phyloP scores from a whole-genome alignment of 2,329 filamentous ascomycete genomes.

The Phoma sp. region DNA sequence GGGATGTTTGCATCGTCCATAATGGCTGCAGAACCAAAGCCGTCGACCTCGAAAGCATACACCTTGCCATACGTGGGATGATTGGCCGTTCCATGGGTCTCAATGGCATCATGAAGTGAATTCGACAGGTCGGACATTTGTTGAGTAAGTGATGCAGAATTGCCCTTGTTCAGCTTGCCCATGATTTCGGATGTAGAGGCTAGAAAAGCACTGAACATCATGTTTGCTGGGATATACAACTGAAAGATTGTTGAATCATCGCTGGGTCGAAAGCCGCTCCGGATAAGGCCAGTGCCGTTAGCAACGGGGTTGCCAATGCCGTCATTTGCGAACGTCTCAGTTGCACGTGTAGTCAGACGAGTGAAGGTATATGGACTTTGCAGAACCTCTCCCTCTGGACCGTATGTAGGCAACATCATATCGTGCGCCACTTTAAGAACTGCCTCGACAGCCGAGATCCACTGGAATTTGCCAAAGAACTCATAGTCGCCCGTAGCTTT shows the following conservation, averaged over 20 bases:
- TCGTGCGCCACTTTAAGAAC: slow-evolving; percentile 55
- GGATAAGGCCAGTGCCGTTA: slow-evolving; percentile 57
- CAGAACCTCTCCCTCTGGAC: slow-evolving; percentile 53
- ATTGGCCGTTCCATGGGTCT: slow-evolving; percentile 53
- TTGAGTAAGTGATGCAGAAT: slow-evolving; percentile 59
- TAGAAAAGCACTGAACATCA: slow-evolving; percentile 77
- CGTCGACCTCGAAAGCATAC: slow-evolving; percentile 60
- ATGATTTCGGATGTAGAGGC: slow-evolving; percentile 61
- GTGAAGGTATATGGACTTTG: slow-evolving; percentile 56
- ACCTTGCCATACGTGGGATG: slow-evolving; percentile 49
- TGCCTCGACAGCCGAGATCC: slow-evolving; percentile 55
- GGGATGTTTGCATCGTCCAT: slow-evolving; percentile 80
- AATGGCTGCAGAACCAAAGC: slow-evolving; percentile 59
- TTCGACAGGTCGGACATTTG: slow-evolving; percentile 65
- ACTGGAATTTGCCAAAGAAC: slow-evolving; percentile 59
- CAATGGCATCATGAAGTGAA: slow-evolving; percentile 54
- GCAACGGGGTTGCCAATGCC: slow-evolving; percentile 59
- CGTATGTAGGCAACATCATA: slow-evolving; percentile 59
- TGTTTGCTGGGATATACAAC: slow-evolving; percentile 61
- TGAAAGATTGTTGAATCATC: slow-evolving; percentile 61
- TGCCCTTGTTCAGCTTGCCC: slow-evolving; percentile 53
- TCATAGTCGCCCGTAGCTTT: slow-evolving; percentile 55
- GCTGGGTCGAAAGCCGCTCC: slow-evolving; percentile 59
- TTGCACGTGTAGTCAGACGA: slow-evolving; percentile 53
- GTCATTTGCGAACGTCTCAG: slow-evolving; percentile 62